Conservation (phyloP, 768 basidiomycete genomes). For the Lactifluus piperatus region DNA sequence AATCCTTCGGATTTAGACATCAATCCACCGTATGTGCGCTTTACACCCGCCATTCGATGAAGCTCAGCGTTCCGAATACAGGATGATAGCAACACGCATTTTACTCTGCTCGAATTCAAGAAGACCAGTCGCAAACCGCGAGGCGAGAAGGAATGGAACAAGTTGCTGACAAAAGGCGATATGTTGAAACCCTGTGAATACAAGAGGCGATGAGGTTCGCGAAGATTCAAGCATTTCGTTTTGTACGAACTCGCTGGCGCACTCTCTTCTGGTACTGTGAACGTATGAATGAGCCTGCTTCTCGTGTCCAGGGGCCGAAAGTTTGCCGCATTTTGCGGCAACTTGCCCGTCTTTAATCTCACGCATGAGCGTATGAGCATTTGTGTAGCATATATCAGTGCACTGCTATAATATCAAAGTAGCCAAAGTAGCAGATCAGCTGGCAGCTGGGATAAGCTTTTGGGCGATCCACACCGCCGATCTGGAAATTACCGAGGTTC, state of each 20-base stretch:
- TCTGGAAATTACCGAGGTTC: too few species aligned
- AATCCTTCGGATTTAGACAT: constrained; percentile 64
- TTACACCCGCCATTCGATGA: not conserved
- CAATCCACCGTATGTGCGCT: constrained; percentile 47
- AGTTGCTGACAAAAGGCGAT: constrained; percentile 41
- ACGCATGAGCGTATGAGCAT: too few species aligned
- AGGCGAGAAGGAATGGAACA: constrained; percentile 51
- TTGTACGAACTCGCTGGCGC: not conserved
- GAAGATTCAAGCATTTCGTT: not conserved
- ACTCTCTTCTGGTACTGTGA: too few species aligned
- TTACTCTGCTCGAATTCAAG: constrained; percentile 73
- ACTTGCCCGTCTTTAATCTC: not conserved
- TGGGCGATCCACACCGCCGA: too few species aligned
- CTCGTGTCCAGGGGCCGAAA: not conserved
- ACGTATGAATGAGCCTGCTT: too few species aligned
- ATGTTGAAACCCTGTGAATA: constrained; percentile 88
- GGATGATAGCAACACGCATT: constrained; percentile 80
- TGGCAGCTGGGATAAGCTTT: too few species aligned
- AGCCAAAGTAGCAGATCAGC: too few species aligned
- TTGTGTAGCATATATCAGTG: too few species aligned
- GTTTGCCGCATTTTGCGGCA: not conserved
- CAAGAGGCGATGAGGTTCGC: constrained; percentile 56
- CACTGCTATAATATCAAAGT: too few species aligned
- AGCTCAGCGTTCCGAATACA: constrained; percentile 26
- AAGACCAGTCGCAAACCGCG: constrained; percentile 44